These are phyloP conservation scores for Serpula lacrymans DNA, from an alignment of 768 basidiomycete species.

Conservation along the genomic window DNA sequence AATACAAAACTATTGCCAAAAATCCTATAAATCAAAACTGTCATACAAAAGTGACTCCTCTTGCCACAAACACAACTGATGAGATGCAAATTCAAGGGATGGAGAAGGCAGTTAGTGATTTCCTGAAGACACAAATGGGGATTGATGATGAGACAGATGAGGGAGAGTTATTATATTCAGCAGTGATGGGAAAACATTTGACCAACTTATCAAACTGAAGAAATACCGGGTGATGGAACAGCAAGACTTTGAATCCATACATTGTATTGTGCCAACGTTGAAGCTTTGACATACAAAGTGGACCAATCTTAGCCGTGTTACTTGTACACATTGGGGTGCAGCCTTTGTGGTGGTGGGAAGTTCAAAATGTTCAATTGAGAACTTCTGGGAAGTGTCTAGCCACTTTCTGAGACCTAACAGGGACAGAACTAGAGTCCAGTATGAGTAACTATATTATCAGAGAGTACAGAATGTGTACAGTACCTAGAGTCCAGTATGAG, in stretches of 20 bases:
- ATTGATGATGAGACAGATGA: not conserved
- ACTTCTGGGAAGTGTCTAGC: too few relatives aligned
- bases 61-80: constrained; percentile 10
- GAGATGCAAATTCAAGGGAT: constrained; percentile 7
- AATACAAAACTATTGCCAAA: not conserved
- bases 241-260: constrained; percentile 18
- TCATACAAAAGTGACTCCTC: constrained; percentile 5
- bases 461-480: too few relatives aligned
- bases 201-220: constrained; percentile 4
- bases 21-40: not conserved
- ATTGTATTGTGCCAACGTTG: constrained; percentile 20
- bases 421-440: too few relatives aligned
- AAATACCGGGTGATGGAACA: constrained; percentile 1
- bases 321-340: constrained; percentile 19
- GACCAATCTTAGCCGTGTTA: constrained; percentile 25
- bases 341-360: too few relatives aligned
- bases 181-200: constrained; percentile 15
- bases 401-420: too few relatives aligned
- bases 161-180: constrained; percentile 2
- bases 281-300: constrained; percentile 32
- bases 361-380: too few relatives aligned
- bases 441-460: too few relatives aligned
- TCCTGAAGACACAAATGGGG: constrained; percentile 8
- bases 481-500: too few relatives aligned
- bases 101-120: constrained; percentile 8